Evolutionary conservation across 2,329 filamentous ascomycete species (phyloP), one percentile per base, ranked within the genome.

Genomic region (Fusarium redolens): DNA sequence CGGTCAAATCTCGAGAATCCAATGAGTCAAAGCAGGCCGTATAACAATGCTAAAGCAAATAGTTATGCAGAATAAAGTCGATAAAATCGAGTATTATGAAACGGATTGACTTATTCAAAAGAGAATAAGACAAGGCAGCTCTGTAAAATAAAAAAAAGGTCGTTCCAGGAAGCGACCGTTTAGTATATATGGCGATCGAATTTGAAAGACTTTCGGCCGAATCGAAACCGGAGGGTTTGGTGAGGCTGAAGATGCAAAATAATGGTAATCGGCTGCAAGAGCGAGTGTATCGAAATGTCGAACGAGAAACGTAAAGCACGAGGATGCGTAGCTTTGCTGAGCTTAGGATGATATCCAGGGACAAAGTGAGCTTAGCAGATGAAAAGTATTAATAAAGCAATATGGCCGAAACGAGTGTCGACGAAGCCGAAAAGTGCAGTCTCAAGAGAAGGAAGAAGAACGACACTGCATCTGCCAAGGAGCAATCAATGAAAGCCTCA

Each of bases 371-470:
- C 50, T 64, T 71, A 78, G 71, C 68, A 72, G 76, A 78, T 71
- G 75, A 80, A 73, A 52, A 78, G 75, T 80, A 79, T 79, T 77
- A 78, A 69, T 74, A 77, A 77, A 72, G 73, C 70, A 74, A 76
- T 79, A 79, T 64, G 75, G 65, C 66, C 63, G 69, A 75, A 81
- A 80, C 72, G 79, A 81, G 75, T 65, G 80, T 80, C 76, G 76
- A 76, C 75, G 74, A 77, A 70, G 75, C 61, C 71, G 69, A 76
- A 76, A 78, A 70, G 65, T 71, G 58, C 68, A 60, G 71, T 77
- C 76, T 79, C 69, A 79, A 77, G 74, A 73, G 75, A 69, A 75
- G 71, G 67, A 75, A 74, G 67, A 61, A 61, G 75, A 72, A 70
- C 74, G 65, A 62, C 71, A 72, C 75, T 68, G 73, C 75, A 80